Base-by-base conservation (phyloP, 2,329 filamentous ascomycete species). In the Bipolaris oryzae region DNA sequence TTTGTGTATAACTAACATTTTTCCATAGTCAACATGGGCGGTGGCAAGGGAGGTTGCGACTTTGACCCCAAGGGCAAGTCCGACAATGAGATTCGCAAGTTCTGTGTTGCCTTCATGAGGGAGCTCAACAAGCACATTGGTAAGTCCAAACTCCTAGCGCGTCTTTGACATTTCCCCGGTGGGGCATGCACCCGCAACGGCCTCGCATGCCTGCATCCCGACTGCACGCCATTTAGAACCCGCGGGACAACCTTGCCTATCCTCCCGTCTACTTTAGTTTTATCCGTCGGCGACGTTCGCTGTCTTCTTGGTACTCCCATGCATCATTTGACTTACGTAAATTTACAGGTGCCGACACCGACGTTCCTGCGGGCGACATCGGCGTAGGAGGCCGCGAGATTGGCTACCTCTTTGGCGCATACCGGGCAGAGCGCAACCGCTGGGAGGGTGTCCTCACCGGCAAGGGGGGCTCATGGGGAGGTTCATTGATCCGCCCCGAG, bases 1-100 rank as follows among this genome's bases (percentile, higher is more conserved):
- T 10, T 3, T 33, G 31, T 25, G 28, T 13, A 7, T 69, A 59
- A 69, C 31, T 33, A 39, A 31, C 10, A 7, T 13, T 21, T 53
- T 31, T 31, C 28, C 28, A 13, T 31, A 90, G 87, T 96, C 74
- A 91, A 87, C 82, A 97, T 99, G 88, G 95, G 95, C 66, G 95
- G 95, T 82, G 95, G 90, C 75, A 98, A 98, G 84, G 95, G 95
- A 81, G 95, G 95, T 74, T 89, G 94, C 77, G 95, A 98, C 84
- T 98, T 99, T 78, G 92, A 98, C 81, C 95, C 95, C 79, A 99
- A 98, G 87, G 93, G 92, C 83, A 98, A 97, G 87, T 90, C 89
- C 53, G 93, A 99, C 81, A 90, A 87, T 78, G 95, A 98, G 86
- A 98, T 98, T 82, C 91, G 95, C 75, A 91, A 91, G 76, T 98